A percentile compares a stretch with the other conserved stretches of the same genome.
These are phyloP conservation scores for Meyerozyma sp. DNA, from an alignment of 1,139 yeast genomes.

Conservation along the genomic window DNA sequence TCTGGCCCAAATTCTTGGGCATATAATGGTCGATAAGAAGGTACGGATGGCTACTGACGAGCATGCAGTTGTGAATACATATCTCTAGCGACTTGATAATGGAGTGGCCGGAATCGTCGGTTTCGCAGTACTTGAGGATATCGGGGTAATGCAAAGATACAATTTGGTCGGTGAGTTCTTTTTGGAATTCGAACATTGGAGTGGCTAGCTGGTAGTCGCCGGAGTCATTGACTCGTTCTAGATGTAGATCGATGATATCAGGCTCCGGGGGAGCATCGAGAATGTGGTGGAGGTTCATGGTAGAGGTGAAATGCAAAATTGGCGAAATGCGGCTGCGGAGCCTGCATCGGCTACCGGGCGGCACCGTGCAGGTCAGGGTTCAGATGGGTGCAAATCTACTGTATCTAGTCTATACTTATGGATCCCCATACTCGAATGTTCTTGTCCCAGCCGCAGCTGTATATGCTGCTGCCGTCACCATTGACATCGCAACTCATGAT, in stretches of 20 bases:
- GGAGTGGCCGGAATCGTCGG: conserved; percentile 50
- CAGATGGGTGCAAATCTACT: background rate
- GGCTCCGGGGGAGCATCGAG: conserved; percentile 86
- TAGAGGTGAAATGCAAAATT: background rate
- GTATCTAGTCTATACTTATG: background rate
- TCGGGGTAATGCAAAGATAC: conserved; percentile 89
- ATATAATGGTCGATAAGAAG: conserved; percentile 76
- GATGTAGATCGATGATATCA: conserved; percentile 54
- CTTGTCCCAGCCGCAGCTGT: conserved; percentile 83
- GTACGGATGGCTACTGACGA: conserved; percentile 87
- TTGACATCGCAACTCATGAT: conserved; percentile 66
- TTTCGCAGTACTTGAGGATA: conserved; percentile 80
- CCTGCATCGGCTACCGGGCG: background rate
- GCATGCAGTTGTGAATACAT: conserved; percentile 67
- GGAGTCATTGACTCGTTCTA: conserved; percentile 32
- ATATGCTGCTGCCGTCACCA: conserved; percentile 35
- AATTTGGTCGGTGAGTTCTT: conserved; percentile 88
- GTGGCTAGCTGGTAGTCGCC: conserved; percentile 82
- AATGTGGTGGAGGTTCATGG: conserved; percentile 72
- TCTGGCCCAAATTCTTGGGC: conserved; percentile 74
- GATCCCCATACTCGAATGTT: conserved; percentile 8
- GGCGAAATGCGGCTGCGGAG: background rate
- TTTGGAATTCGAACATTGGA: conserved; percentile 84
- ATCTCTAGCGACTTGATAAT: conserved; percentile 66
- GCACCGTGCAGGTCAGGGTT: background rate